These are phyloP conservation scores for Russula sp. DNA, from an alignment of 768 basidiomycete genomes.

Conservation along the genomic window DNA sequence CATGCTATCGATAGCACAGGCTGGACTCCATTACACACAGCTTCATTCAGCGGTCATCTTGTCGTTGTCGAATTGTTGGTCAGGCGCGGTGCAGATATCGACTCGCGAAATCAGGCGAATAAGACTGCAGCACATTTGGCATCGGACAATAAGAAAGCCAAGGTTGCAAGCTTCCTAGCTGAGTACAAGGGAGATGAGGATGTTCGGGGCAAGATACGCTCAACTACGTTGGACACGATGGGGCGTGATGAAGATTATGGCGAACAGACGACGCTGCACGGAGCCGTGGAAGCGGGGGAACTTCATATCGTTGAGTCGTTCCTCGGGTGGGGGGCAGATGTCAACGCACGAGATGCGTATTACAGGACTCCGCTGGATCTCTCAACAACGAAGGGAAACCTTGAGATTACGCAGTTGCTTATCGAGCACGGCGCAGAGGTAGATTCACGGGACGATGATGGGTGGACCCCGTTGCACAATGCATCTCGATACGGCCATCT, in stretches of 20 bases:
- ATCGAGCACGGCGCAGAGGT: background rate
- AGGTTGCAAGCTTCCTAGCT: background rate
- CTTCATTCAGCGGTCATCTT: background rate
- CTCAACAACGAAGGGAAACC: background rate
- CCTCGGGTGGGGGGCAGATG: background rate
- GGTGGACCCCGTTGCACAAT: background rate
- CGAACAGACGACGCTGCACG: background rate
- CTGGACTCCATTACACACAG: background rate
- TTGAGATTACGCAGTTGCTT: background rate
- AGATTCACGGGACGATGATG: background rate
- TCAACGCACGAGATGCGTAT: background rate
- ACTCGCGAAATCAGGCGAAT: background rate
- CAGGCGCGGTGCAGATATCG: background rate
- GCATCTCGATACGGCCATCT: background rate
- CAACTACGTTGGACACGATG: background rate
- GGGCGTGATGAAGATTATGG: background rate
- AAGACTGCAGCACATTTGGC: background rate
- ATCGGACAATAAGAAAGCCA: background rate
- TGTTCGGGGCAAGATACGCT: background rate
- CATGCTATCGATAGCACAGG: background rate
- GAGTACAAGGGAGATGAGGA: background rate
- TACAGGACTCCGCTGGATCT: background rate
- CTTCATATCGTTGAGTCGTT: background rate
- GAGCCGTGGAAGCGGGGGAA: background rate
- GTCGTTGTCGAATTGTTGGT: background rate